These are phyloP conservation scores for Suhomyces kilbournensis DNA, from an alignment of 805 yeast species.

Conservation along the genomic window DNA sequence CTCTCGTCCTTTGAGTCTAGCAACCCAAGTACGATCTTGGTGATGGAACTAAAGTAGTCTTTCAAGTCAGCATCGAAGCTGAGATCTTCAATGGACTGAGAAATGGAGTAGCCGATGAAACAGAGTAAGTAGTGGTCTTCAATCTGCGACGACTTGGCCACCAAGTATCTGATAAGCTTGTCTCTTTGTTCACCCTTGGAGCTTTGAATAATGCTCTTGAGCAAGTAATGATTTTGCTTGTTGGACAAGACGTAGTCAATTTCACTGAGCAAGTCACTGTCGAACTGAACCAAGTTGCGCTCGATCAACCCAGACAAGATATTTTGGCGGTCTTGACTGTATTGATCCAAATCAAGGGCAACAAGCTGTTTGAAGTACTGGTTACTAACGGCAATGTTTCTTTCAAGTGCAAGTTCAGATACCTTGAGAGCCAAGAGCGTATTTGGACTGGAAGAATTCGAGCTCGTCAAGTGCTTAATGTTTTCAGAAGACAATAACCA, in stretches of 20 bases:
- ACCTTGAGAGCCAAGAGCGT: conserved; percentile 2
- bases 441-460: background rate
- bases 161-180: conserved; percentile 9
- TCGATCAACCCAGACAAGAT: conserved; percentile 10
- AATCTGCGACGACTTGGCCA: conserved; percentile 7
- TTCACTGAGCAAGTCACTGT: conserved; percentile 4
- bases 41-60: conserved; percentile 8
- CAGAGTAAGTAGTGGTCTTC: conserved; percentile 16
- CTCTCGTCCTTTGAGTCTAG: background rate
- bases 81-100: background rate
- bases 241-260: conserved; percentile 7
- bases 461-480: conserved; percentile 10
- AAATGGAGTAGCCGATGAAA: conserved; percentile 18
- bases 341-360: background rate
- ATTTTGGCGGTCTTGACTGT: background rate
- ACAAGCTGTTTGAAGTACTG: conserved; percentile 2
- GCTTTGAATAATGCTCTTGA: conserved; percentile 14
- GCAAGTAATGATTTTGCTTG: conserved; percentile 9
- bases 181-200: conserved; percentile 1
- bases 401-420: conserved; percentile 1
- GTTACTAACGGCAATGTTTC: background rate
- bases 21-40: conserved; percentile 13
- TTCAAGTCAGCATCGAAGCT: conserved; percentile 1
- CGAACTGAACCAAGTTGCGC: conserved; percentile 8
- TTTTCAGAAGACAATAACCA: conserved; percentile 27